Percentiles rank a stretch among this genome's conserved stretches.
phyloP scores from a whole-genome alignment of 1,139 yeast species.

The Meyerozyma smithsonii region DNA sequence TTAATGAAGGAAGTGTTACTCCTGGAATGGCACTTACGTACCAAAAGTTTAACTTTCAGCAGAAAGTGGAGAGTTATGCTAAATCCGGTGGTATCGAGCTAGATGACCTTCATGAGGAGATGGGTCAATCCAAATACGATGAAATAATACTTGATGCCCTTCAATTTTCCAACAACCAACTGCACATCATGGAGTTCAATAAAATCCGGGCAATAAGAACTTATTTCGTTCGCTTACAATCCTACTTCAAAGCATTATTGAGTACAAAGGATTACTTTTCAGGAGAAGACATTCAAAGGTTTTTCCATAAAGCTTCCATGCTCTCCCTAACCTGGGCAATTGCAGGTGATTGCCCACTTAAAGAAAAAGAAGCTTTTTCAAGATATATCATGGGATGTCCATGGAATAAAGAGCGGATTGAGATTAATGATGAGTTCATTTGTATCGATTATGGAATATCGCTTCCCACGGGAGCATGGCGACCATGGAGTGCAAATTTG shows the following conservation, averaged over 20 bases:
- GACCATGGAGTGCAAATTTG: slow-evolving; percentile 41
- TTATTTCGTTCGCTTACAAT: slow-evolving; percentile 22
- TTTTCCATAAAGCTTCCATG: slow-evolving; percentile 32
- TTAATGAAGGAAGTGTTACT: slow-evolving; percentile 37
- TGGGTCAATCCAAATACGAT: background rate
- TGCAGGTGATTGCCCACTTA: slow-evolving; percentile 51
- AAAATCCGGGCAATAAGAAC: slow-evolving; percentile 36
- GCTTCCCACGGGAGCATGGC: slow-evolving; percentile 48
- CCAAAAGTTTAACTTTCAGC: slow-evolving; percentile 8
- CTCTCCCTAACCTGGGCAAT: slow-evolving; percentile 64
- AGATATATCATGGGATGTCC: slow-evolving; percentile 19
- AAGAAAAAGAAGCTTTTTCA: slow-evolving; percentile 39
- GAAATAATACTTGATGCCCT: background rate
- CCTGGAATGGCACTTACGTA: slow-evolving; percentile 18
- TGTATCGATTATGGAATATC: slow-evolving; percentile 44
- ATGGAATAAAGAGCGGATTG: slow-evolving; percentile 10
- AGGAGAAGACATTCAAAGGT: slow-evolving; percentile 22
- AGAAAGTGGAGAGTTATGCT: background rate
- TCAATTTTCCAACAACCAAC: slow-evolving; percentile 9
- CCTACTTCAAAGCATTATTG: slow-evolving; percentile 14
- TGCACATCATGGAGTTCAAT: slow-evolving; percentile 55
- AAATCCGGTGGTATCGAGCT: background rate
- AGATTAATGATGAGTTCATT: slow-evolving; percentile 8
- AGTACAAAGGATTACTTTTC: slow-evolving; percentile 6
- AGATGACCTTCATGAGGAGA: slow-evolving; percentile 4